Evolutionary conservation across 441 rosid species (phyloP), one percentile per base, ranked within the genome.

Genomic region (Macaranga tanarius): DNA sequence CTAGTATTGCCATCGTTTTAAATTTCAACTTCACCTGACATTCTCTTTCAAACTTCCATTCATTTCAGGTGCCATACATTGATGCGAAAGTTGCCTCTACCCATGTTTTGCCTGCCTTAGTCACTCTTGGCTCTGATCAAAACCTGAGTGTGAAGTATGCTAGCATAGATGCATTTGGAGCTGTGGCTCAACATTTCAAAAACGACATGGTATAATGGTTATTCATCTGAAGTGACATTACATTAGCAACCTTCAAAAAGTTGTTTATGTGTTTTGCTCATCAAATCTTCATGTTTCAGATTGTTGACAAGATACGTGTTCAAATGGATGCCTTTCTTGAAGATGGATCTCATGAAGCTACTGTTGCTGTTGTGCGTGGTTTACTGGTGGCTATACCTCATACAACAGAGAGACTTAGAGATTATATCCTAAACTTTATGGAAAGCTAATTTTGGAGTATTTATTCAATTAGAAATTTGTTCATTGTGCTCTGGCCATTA

Each of bases 241-340:
- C 31, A n/a, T 56, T 63, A 45, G 57, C 66, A 77, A 31, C 70
- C 31, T 72, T 59, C 42, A 54, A 15, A 61, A 4, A 67, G 47
- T 25, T 28, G 60, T 34, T 57, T 16, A 16, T 51, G 19, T 51
- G 55, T 25, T 50, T 60, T 10, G 45, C 64, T 73, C 64, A 51
- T 62, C 59, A 40, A 66, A 58, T 75, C 59, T 70, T 42, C 59
- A 70, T 82, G 64, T 62, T 75, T 79, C 90, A 92, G 99, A 91
- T 95, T 83, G 96, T 95, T 81, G 99, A 95, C 75, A 95, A 95
- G 86, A 95, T 95, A 83, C 89, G 92, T 62, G 91, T 95, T 78
- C 99, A 95, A 87, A 95, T 95, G 99, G 99, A 95, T 86, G 98
- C 98, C 50, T 95, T 95, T 84, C 93, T 95, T 70, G 99, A 95